These are phyloP conservation scores for Stipa capillata DNA, from an alignment of 176 grass and related monocot genomes.

Conservation along the genomic window DNA sequence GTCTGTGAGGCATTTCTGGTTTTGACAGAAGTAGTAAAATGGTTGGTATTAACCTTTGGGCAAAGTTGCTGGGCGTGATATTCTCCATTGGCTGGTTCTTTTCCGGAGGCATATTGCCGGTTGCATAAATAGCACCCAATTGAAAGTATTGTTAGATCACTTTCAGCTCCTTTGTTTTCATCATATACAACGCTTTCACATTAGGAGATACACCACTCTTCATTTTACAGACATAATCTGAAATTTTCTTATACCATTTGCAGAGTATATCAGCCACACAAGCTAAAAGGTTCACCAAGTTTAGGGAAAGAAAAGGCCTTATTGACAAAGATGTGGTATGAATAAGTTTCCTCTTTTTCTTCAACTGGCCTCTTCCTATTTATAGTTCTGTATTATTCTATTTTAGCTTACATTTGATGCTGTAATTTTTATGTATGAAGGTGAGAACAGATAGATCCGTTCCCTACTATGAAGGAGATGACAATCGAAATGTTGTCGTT, in stretches of 20 bases:
- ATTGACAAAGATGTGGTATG: conserved; percentile 99
- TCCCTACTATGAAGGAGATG: conserved; percentile 95
- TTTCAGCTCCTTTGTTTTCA: not conserved
- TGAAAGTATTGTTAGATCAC: conserved; percentile 3
- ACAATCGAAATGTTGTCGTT: conserved; percentile 73
- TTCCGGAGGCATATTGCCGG: not conserved
- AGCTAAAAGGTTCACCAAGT: conserved; percentile 99
- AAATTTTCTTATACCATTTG: conserved; percentile 26
- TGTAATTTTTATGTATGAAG: conserved; percentile 42
- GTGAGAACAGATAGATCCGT: conserved; percentile 96
- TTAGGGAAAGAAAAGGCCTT: conserved; percentile 92
- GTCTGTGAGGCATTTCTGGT: not conserved
- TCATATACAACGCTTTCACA: not conserved
- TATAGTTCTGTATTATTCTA: not conserved
- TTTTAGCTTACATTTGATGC: conserved; percentile 21
- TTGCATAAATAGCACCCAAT: not conserved
- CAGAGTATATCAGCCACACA: conserved; percentile 86
- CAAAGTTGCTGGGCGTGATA: not conserved
- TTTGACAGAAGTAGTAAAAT: not conserved
- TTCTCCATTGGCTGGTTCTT: not conserved
- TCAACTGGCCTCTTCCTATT: not conserved
- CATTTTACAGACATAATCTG: not conserved
- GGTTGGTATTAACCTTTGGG: not conserved
- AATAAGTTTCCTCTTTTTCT: conserved; percentile 10
- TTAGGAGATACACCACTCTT: not conserved